phyloP scores from a whole-genome alignment of 306 rosid species.

The Begonia masoniana region DNA sequence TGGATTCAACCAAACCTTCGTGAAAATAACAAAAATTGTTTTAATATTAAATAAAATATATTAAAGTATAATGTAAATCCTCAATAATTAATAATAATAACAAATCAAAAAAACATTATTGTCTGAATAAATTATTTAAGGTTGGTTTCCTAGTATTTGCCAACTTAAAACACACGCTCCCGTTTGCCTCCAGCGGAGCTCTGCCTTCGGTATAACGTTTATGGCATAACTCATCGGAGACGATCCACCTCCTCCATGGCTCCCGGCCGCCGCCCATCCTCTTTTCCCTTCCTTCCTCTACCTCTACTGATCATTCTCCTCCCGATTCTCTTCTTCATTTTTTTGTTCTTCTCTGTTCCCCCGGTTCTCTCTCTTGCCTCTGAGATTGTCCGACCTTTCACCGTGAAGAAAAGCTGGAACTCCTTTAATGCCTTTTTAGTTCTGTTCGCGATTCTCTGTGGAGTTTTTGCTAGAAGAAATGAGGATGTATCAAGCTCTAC shows the following conservation, averaged over 20 bases:
- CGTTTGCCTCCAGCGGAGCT: too few relatives aligned
- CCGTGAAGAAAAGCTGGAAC: constrained; percentile 68
- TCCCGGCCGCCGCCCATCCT: constrained; percentile 28
- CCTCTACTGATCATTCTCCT: constrained; percentile 59
- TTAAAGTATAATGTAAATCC: too few relatives aligned
- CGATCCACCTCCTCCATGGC: constrained; percentile 31
- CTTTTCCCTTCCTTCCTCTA: constrained; percentile 37
- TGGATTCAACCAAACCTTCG: too few relatives aligned
- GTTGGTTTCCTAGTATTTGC: too few relatives aligned
- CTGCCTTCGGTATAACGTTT: too few relatives aligned
- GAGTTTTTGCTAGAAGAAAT: constrained; percentile 44
- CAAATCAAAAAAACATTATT: too few relatives aligned
- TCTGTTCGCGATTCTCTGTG: constrained; percentile 50
- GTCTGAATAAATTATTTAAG: too few relatives aligned
- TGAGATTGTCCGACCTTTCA: constrained; percentile 28
- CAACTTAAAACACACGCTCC: too few relatives aligned
- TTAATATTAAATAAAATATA: too few relatives aligned
- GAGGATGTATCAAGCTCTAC: constrained; percentile 26
- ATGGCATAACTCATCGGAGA: too few relatives aligned
- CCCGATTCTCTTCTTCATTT: constrained; percentile 29
- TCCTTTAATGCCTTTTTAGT: constrained; percentile 59
- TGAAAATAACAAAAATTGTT: too few relatives aligned
- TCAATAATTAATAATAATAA: too few relatives aligned
- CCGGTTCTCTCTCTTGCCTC: constrained; percentile 44
- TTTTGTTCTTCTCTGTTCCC: constrained; percentile 50